phyloP scores from a whole-genome alignment of 495 filamentous ascomycete genomes.

The Bathelium albidoporum region DNA sequence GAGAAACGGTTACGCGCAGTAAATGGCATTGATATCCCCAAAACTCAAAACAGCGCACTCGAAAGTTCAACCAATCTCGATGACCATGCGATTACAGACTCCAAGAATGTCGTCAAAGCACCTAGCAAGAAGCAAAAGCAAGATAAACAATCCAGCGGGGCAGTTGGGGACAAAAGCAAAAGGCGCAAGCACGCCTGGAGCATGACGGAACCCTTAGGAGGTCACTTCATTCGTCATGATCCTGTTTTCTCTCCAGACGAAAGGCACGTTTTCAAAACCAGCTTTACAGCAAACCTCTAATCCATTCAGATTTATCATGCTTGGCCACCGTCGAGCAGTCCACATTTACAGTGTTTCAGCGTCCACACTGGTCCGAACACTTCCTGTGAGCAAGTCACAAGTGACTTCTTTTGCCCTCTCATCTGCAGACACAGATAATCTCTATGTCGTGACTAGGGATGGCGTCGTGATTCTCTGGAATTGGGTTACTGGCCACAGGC shows the following conservation, averaged over 20 bases:
- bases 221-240: constrained; percentile 61
- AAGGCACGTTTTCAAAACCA: constrained; percentile 45
- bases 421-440: constrained; percentile 40
- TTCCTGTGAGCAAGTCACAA: constrained; percentile 30
- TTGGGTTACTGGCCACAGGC: constrained; percentile 53
- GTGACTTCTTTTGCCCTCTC: constrained; percentile 51
- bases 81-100: too few species aligned
- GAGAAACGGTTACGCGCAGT: not conserved
- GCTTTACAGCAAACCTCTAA: not conserved
- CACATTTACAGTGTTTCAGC: constrained; percentile 72
- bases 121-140: not conserved
- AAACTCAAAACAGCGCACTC: not conserved
- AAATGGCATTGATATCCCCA: not conserved
- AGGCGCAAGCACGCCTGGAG: constrained; percentile 36
- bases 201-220: constrained; percentile 52
- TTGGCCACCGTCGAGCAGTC: constrained; percentile 53
- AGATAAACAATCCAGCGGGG: not conserved
- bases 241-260: constrained; percentile 72
- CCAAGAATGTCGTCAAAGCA: too few species aligned
- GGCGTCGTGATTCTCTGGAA: constrained; percentile 63
- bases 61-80: not conserved
- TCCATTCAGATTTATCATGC: constrained; percentile 45
- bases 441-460: constrained; percentile 61
- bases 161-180: not conserved
- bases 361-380: constrained; percentile 62